These are phyloP conservation scores for Tuber calosporum DNA, from an alignment of 495 filamentous ascomycete genomes.

Conservation along the genomic window DNA sequence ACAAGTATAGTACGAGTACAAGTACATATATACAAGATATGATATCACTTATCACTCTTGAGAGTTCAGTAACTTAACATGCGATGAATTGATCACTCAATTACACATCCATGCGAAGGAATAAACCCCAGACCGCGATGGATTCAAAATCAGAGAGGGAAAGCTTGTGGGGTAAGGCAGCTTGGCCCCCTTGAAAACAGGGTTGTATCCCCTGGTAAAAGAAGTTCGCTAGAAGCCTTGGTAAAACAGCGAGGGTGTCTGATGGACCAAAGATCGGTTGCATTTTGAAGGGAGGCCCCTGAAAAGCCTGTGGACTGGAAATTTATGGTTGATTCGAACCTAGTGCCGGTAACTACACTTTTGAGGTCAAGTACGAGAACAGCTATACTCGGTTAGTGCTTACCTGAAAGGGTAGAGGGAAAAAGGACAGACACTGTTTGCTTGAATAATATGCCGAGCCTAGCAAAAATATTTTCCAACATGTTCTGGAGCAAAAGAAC, in stretches of 20 bases:
- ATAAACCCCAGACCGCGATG: not conserved
- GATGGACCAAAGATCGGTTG: not conserved
- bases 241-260: not conserved
- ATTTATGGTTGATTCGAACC: not conserved
- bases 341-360: not conserved
- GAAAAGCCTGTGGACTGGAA: not conserved
- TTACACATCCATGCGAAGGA: not conserved
- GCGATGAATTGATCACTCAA: not conserved
- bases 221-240: slow-evolving; percentile 2
- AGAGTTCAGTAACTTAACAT: not conserved
- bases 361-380: not conserved
- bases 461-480: too few relatives aligned
- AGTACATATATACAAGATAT: not conserved
- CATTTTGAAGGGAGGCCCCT: not conserved
- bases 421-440: too few relatives aligned
- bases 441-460: too few relatives aligned
- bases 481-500: too few relatives aligned
- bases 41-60: not conserved
- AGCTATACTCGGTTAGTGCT: not conserved
- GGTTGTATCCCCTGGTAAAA: not conserved
- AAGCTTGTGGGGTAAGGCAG: not conserved
- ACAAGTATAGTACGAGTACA: not conserved
- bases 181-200: not conserved
- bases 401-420: not conserved
- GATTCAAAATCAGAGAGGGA: not conserved